Evolutionary conservation across 345 rosid species (phyloP), one percentile per base, ranked within the genome.

Genomic region (Aurinia saxatilis): DNA sequence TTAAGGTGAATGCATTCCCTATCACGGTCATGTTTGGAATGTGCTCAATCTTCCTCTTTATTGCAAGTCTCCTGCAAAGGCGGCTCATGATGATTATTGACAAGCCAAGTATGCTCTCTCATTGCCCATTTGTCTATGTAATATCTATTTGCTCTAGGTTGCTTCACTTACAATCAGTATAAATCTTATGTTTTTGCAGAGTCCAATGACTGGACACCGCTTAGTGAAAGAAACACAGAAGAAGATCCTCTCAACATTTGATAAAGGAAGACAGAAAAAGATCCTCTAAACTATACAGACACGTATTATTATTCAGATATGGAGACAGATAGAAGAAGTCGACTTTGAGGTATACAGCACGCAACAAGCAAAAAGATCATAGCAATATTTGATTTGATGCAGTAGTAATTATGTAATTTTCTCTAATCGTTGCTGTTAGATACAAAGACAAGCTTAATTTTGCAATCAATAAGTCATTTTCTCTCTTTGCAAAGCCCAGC

Each of bases 31-130:
- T 90, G 99, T 90, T 93, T 25, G 96, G 97, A 19, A 90, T 90
- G 99, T 93, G 97, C 84, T 90, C 97, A 0, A 79, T 85, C 71
- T 93, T 93, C 86, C 97, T 93, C 73, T 82, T 90, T n/a, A 80
- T 93, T 68, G 97, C 99, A 34, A 84, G 85, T 25, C 54, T 90
- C 73, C 66, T 87, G 78, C 96, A 93, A 74, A 82, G 88, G 70
- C 84, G 95, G 68, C 86, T 93, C 46, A 77, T 85, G 91, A 71
- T 74, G 64, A 81, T 90, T 68, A 68, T 81, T 27, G 96, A 87
- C 14, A 93, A 77, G 74, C 80, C 95, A 64, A 93, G 99, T 90
- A 77, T 57, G 89, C 76, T 21, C 12, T 62, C 64, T 55, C 59
- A 55, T 48, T 71, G 66, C 44, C 33, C 18, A 49, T 71, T 74